Conservation (phyloP, 148 eudicot genomes). For the Spergularia bocconei region DNA sequence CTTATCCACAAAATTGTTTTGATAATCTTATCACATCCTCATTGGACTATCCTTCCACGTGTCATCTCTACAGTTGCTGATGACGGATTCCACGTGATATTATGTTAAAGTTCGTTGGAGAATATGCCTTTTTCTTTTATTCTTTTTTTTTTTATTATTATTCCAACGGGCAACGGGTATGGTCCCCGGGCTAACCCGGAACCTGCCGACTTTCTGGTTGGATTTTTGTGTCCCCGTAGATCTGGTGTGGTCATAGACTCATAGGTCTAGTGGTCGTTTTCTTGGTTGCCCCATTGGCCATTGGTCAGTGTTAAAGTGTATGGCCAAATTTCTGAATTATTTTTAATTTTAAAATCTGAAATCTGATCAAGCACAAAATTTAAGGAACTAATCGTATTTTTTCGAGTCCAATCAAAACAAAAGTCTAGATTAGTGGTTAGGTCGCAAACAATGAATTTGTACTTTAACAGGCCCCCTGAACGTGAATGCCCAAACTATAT, state of each 20-base stretch:
- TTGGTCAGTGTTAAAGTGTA: background rate
- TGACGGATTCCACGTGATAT: conserved; percentile 15
- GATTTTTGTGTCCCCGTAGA: background rate
- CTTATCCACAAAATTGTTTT: background rate
- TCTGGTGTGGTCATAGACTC: background rate
- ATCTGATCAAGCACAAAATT: too few species aligned
- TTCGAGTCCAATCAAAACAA: too few species aligned
- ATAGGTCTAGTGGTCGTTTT: too few species aligned
- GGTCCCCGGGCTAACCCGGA: conserved; percentile 1
- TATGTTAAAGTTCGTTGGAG: background rate
- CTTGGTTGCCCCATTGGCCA: too few species aligned
- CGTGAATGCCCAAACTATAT: too few species aligned
- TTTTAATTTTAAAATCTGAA: too few species aligned
- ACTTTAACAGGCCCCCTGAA: too few species aligned
- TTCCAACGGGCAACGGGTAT: background rate
- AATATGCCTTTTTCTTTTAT: background rate
- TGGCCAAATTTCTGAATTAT: background rate
- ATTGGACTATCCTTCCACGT: conserved; percentile 31
- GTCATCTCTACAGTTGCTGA: background rate
- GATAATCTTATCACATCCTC: conserved; percentile 31
- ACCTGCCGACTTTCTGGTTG: conserved; percentile 11
- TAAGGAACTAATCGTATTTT: too few species aligned
- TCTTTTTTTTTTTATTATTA: too few species aligned
- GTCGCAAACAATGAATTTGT: too few species aligned
- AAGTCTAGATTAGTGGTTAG: too few species aligned